phyloP scores from a whole-genome alignment of 768 basidiomycete genomes.

The Nidula microcarpa region DNA sequence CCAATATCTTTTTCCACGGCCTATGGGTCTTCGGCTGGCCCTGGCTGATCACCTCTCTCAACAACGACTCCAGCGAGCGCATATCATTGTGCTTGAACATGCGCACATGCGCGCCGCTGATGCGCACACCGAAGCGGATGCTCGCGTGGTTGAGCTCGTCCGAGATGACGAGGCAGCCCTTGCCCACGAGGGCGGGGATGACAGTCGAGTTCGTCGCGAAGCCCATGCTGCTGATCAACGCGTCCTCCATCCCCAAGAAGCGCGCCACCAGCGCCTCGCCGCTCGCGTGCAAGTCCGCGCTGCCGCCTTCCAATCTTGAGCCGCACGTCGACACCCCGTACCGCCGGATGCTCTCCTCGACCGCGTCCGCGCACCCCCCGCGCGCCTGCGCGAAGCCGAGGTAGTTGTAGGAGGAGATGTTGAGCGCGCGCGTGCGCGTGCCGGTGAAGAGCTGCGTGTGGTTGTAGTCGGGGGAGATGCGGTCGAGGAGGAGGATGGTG shows the following conservation, averaged over 20 bases:
- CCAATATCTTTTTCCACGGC: slow-evolving; percentile 98
- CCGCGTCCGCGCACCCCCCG: slow-evolving; percentile 93
- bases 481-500: slow-evolving; percentile 83
- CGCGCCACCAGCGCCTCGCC: slow-evolving; percentile 85
- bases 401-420: slow-evolving; percentile 98
- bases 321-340: slow-evolving; percentile 83
- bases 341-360: slow-evolving; percentile 74
- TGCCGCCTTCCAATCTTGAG: slow-evolving; percentile 79
- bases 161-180: slow-evolving; percentile 92
- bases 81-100: slow-evolving; percentile 99
- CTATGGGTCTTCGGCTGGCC: slow-evolving; percentile 96
- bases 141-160: slow-evolving; percentile 97
- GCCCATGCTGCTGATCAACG: slow-evolving; percentile 93
- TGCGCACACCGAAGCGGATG: slow-evolving; percentile 87
- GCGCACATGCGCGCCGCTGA: slow-evolving; percentile 84
- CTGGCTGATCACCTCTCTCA: slow-evolving; percentile 92
- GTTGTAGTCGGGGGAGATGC: slow-evolving; percentile 80
- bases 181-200: slow-evolving; percentile 86
- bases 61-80: slow-evolving; percentile 69
- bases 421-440: slow-evolving; percentile 81
- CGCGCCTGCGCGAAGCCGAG: slow-evolving; percentile 95
- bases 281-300: slow-evolving; percentile 76
- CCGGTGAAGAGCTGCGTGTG: slow-evolving; percentile 76
- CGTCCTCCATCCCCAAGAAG: slow-evolving; percentile 88
- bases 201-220: slow-evolving; percentile 93